These are phyloP conservation scores for Ilyonectria mors-panacis DNA, from an alignment of 2,329 filamentous ascomycete genomes.

Conservation along the genomic window DNA sequence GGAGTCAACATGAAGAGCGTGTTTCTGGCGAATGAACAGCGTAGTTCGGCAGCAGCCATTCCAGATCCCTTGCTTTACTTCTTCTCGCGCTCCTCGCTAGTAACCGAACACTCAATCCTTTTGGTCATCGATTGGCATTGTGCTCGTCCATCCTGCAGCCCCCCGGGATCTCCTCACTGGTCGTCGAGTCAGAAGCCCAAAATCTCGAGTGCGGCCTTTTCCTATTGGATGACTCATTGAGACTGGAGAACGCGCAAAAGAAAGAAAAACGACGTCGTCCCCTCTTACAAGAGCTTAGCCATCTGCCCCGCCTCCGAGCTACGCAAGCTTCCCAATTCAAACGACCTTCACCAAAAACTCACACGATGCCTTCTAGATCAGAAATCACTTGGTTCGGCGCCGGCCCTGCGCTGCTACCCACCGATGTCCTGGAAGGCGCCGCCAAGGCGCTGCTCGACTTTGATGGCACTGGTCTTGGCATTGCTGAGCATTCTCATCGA, in stretches of 20 bases:
- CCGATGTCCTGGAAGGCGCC: constrained; percentile 82
- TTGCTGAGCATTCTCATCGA: constrained; percentile 93
- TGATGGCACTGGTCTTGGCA: constrained; percentile 83
- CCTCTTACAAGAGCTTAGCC: constrained; percentile 10
- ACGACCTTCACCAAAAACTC: neutral
- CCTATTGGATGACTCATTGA: constrained; percentile 45
- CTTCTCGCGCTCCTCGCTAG: constrained; percentile 8
- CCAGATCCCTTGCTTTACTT: constrained; percentile 16
- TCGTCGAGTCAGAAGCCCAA: constrained; percentile 36
- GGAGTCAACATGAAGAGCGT: constrained; percentile 33
- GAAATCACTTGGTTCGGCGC: constrained; percentile 92
- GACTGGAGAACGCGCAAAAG: constrained; percentile 16
- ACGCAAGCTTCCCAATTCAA: constrained; percentile 9
- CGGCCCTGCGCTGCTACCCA: constrained; percentile 89
- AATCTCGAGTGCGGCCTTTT: constrained; percentile 35
- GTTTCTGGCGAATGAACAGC: constrained; percentile 38
- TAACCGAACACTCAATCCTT: constrained; percentile 17
- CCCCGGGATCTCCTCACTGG: constrained; percentile 15
- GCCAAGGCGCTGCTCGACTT: constrained; percentile 86
- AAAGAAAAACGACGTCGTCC: neutral
- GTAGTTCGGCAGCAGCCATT: constrained; percentile 26
- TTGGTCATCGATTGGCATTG: constrained; percentile 22
- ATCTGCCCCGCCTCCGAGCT: constrained; percentile 11
- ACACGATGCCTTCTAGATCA: constrained; percentile 77
- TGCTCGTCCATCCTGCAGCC: constrained; percentile 7